Percentiles rank a stretch among this genome's conserved stretches.
Evolutionary conservation across 495 filamentous ascomycete species (phyloP).

Genomic region (Penicillium salamii): DNA sequence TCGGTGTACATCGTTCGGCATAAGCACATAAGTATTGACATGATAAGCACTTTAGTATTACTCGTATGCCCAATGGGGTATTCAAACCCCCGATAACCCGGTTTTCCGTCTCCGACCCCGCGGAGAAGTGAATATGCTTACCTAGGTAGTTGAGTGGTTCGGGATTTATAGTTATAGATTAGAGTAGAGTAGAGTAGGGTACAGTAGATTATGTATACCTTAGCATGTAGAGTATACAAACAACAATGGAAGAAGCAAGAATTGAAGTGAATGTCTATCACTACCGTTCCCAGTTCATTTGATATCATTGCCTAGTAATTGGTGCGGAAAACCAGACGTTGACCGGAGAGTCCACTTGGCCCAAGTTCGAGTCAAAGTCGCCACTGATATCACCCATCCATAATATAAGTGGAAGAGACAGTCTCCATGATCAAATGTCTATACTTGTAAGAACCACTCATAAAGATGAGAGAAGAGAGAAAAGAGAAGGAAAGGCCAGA

Average conservation of each 20-base stretch:
- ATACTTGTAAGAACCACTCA: not conserved
- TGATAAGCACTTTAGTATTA: too few species aligned
- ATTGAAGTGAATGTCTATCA: conserved; percentile 8
- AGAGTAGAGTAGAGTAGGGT: too few species aligned
- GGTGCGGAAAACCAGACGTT: conserved; percentile 22
- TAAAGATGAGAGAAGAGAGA: not conserved
- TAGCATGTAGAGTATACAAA: too few species aligned
- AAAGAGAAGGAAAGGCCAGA: not conserved
- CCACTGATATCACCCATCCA: conserved; percentile 18
- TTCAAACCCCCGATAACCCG: not conserved
- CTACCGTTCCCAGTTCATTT: conserved; percentile 20
- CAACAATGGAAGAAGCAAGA: not conserved
- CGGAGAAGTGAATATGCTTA: too few species aligned
- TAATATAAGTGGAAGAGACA: conserved; percentile 1
- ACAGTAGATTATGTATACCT: too few species aligned
- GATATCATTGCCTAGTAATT: conserved; percentile 24
- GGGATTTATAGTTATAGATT: too few species aligned
- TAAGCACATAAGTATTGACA: too few species aligned
- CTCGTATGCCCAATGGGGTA: not conserved
- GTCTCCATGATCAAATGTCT: not conserved
- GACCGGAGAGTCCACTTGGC: conserved; percentile 17
- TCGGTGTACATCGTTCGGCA: too few species aligned
- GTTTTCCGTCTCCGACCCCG: not conserved
- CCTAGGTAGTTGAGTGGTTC: too few species aligned
- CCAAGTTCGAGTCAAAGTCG: conserved; percentile 11